A percentile compares a stretch with the other conserved stretches of the same genome.
Evolutionary conservation across 208 protist genomes (phyloP).

Genomic region (Vickermania ingenoplastis): DNA sequence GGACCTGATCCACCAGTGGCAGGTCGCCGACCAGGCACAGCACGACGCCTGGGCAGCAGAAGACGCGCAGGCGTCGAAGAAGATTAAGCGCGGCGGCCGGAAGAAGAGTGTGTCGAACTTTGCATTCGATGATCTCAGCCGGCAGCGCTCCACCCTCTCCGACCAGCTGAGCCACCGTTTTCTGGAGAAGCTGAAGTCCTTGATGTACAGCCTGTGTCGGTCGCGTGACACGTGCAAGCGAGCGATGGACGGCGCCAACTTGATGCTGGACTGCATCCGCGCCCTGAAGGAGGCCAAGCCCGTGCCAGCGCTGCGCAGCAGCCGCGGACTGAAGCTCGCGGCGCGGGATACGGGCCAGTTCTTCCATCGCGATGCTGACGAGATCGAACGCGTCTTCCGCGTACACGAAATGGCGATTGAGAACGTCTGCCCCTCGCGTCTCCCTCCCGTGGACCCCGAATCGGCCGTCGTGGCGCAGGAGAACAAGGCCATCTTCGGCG

Average conservation of each 20-base stretch:
- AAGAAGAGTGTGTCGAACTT: neutral
- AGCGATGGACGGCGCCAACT: conserved; percentile 52
- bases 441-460: neutral
- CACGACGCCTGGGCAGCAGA: conserved; percentile 38
- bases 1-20: conserved; percentile 20
- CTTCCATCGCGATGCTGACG: conserved; percentile 8
- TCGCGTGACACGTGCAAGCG: conserved; percentile 38
- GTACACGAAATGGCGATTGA: neutral
- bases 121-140: conserved; percentile 12
- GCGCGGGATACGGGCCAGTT: conserved; percentile 34
- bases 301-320: conserved; percentile 23
- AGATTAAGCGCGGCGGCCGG: conserved; percentile 8
- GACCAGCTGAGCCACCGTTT: conserved; percentile 14
- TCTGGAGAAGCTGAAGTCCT: conserved; percentile 2
- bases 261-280: conserved; percentile 47
- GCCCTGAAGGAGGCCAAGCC: conserved; percentile 27
- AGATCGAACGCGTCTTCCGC: conserved; percentile 1
- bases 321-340: conserved; percentile 53
- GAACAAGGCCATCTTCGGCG: neutral
- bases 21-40: conserved; percentile 26
- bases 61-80: conserved; percentile 34
- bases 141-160: conserved; percentile 8
- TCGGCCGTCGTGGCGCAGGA: neutral
- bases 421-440: neutral
- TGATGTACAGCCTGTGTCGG: conserved; percentile 19